Conservation (phyloP, 2,329 filamentous ascomycete genomes). For the Triangularia verruculosa region DNA sequence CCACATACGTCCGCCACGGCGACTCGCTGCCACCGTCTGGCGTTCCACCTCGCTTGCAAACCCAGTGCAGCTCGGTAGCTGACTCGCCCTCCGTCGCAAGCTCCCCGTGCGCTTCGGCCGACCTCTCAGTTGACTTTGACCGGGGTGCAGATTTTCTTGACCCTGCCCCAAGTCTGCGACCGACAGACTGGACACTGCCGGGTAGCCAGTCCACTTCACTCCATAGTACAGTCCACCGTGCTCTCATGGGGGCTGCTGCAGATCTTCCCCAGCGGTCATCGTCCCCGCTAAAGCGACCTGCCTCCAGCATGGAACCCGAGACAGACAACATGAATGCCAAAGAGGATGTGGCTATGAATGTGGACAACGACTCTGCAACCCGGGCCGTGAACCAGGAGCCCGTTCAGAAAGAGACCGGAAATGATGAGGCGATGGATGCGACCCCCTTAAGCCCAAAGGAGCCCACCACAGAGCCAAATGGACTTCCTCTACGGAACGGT, state of each 20-base stretch:
- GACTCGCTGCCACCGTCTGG: constrained; percentile 48
- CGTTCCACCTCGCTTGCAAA: constrained; percentile 52
- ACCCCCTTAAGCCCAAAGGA: neutral
- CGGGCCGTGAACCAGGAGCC: neutral
- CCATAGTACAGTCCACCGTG: constrained; percentile 47
- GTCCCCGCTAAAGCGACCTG: constrained; percentile 62
- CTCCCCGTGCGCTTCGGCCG: constrained; percentile 57
- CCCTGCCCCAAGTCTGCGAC: constrained; percentile 38
- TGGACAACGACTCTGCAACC: constrained; percentile 28
- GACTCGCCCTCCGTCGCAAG: constrained; percentile 56
- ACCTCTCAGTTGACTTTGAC: constrained; percentile 56
- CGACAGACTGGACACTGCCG: constrained; percentile 29
- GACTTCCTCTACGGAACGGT: constrained; percentile 28
- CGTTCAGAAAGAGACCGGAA: constrained; percentile 8
- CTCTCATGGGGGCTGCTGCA: constrained; percentile 59
- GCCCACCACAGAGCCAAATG: constrained; percentile 4
- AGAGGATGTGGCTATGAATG: constrained; percentile 47
- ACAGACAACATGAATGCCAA: constrained; percentile 36
- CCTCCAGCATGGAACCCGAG: constrained; percentile 59
- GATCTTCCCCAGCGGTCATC: constrained; percentile 59
- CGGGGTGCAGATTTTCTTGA: constrained; percentile 46
- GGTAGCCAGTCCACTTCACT: constrained; percentile 52
- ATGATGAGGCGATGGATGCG: neutral
- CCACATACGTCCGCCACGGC: constrained; percentile 38
- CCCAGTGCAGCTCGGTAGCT: constrained; percentile 41